Base-by-base conservation (phyloP, 2,329 filamentous ascomycete genomes). In the Dactylellina sp. region DNA sequence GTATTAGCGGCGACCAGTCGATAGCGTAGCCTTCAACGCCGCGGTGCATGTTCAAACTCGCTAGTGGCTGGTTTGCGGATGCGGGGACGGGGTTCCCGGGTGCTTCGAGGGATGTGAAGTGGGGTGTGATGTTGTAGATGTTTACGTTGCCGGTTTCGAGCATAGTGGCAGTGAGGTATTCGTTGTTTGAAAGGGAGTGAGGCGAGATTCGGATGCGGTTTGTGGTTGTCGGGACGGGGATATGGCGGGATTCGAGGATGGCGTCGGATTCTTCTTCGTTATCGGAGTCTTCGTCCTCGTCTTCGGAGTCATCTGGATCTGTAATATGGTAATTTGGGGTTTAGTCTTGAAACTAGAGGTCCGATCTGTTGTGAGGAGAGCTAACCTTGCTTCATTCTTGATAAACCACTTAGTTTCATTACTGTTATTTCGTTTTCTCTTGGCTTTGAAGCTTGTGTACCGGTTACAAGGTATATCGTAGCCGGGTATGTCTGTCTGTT, bases 351-450 rank as follows among this genome's bases (percentile, higher is more conserved):
- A 18, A 39, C 50, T 32, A 7, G 44, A 39, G 7, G 20, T 46
- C 16, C 2, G 22, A 42, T 49, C 12, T 14, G 16, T 18, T 1
- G 32, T 14, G 22, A 7, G 35, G 12, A 35, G 20, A 32, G 44
- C 40, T n/a, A 60, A 78, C 77, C 66, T 71, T 76, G 86, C 79
- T 96, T 91, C 89, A 95, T 97, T 80, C 89, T 89, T 80, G 91
- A 92, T 75, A 99, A 84, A 14, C 93, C 91, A 80, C 93, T 97
- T 81, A 99, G 89, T 84, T 98, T 98, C 87, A 97, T 92, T 40
- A 98, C 89, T 88, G 98, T 89, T 79, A 99, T 84, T 82, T 96
- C 89, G 81, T 99, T 99, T 80, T 99, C 95, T 81, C 89, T 90
- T 55, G 90, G 86, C 77, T 89, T 86, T 53, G 85, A 84, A 40